Percentiles rank a stretch among this genome's conserved stretches.
Conservation (phyloP, 169 alveolate species). For the Plasmodium billcollinsi region DNA sequence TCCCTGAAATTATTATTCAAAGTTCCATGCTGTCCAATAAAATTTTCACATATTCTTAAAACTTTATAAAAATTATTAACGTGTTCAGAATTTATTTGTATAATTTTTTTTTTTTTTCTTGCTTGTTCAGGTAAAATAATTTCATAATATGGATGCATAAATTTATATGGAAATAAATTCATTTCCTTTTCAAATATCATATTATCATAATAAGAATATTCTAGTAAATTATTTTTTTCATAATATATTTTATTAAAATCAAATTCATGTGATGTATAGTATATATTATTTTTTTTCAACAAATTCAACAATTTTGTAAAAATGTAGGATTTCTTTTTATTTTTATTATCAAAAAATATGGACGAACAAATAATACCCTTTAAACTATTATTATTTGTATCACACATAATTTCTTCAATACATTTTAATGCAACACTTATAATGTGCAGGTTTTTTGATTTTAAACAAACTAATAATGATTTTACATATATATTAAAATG, state of each 20-base stretch:
- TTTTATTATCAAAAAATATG: constrained; percentile 29
- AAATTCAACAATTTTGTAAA: constrained; percentile 25
- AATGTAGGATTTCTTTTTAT: constrained; percentile 27
- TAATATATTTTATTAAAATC: constrained; percentile 38
- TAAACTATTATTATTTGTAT: constrained; percentile 7
- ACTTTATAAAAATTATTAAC: constrained; percentile 36
- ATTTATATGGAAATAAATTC: no score
- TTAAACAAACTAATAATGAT: constrained; percentile 58
- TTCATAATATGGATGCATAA: no score
- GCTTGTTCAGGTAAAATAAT: no score
- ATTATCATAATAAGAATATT: no score
- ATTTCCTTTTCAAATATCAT: no score
- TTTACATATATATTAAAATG: constrained; percentile 53
- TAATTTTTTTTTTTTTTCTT: constrained; percentile 10
- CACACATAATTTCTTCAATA: constrained; percentile 29
- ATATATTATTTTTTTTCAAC: constrained; percentile 18
- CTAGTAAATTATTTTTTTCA: constrained; percentile 29
- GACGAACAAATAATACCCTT: constrained; percentile 31
- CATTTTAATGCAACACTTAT: constrained; percentile 42
- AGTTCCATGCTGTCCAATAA: constrained; percentile 25
- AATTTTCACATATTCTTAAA: constrained; percentile 37
- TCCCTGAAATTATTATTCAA: constrained; percentile 18
- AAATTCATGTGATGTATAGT: neutral
- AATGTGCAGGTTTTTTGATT: constrained; percentile 27
- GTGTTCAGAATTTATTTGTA: constrained; percentile 20